Conservation (phyloP, 2,329 filamentous ascomycete species). For the Neonectria coccinea region DNA sequence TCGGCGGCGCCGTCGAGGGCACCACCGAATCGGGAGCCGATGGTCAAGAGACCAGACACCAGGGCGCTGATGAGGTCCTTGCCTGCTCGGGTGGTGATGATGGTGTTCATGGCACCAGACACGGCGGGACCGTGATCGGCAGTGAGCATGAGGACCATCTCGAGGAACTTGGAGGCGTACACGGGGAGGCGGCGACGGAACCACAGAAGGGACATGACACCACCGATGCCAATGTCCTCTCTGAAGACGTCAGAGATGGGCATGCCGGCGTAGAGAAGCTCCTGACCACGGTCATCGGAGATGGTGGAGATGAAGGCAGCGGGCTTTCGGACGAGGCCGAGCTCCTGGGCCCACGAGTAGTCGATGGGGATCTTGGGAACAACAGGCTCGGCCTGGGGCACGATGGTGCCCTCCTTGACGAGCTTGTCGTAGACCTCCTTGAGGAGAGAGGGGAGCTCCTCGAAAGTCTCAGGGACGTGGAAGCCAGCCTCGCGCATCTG, state of each 20-base stretch:
- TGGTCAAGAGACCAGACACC: conserved; percentile 96
- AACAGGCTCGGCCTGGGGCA: conserved; percentile 86
- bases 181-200: conserved; percentile 97
- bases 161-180: conserved; percentile 98
- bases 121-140: conserved; percentile 99
- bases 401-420: conserved; percentile 85
- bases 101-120: conserved; percentile 99
- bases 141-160: conserved; percentile 99
- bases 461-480: conserved; percentile 94
- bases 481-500: conserved; percentile 95
- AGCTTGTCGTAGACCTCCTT: conserved; percentile 88
- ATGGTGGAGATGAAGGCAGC: conserved; percentile 99
- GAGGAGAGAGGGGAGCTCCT: conserved; percentile 87
- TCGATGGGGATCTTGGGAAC: conserved; percentile 99
- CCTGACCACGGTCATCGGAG: conserved; percentile 99
- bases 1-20: conserved; percentile 97
- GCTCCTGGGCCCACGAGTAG: conserved; percentile 99
- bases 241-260: conserved; percentile 99
- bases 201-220: conserved; percentile 99
- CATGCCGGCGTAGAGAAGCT: conserved; percentile 98
- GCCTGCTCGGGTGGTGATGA: conserved; percentile 98
- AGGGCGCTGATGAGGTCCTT: conserved; percentile 98
- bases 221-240: conserved; percentile 98
- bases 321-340: conserved; percentile 99
- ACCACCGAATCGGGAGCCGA: conserved; percentile 98